Evolutionary conservation across 441 rosid species (phyloP).

Genomic region (Isatis lusitanica): DNA sequence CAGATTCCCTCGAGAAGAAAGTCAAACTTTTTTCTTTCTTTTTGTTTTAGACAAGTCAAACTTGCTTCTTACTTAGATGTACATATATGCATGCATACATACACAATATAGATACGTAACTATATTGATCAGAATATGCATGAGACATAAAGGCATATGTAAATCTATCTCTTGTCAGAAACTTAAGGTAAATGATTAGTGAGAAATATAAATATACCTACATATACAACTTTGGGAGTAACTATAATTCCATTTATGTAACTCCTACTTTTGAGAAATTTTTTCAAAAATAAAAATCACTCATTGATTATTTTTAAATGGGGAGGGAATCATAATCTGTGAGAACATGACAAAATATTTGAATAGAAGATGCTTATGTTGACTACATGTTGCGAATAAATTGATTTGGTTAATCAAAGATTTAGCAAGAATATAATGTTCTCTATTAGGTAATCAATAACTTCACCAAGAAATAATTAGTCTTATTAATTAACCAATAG

Average conservation of each 20-base stretch:
- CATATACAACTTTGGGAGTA: not conserved
- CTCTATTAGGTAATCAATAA: not conserved
- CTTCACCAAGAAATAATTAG: slow-evolving; percentile 21
- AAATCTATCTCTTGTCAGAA: not conserved
- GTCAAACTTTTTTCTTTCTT: slow-evolving; percentile 30
- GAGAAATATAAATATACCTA: not conserved
- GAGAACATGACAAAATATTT: slow-evolving; percentile 39
- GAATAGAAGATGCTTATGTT: slow-evolving; percentile 29
- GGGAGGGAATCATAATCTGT: slow-evolving; percentile 25
- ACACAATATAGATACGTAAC: not conserved
- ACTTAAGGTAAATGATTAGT: not conserved
- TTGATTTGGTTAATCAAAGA: slow-evolving; percentile 21
- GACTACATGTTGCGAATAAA: slow-evolving; percentile 35
- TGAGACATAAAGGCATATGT: not conserved
- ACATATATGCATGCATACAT: not conserved
- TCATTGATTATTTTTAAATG: not conserved
- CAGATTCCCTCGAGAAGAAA: slow-evolving; percentile 29
- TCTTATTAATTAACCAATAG: not conserved
- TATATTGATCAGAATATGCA: no score
- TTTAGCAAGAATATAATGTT: slow-evolving; percentile 27
- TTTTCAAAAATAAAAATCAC: not conserved
- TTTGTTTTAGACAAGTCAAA: slow-evolving; percentile 12
- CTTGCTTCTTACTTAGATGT: slow-evolving; percentile 2
- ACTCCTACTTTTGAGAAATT: not conserved
- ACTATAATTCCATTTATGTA: not conserved